phyloP scores from a whole-genome alignment of 441 rosid genomes.

The Populus trichocarpa region DNA sequence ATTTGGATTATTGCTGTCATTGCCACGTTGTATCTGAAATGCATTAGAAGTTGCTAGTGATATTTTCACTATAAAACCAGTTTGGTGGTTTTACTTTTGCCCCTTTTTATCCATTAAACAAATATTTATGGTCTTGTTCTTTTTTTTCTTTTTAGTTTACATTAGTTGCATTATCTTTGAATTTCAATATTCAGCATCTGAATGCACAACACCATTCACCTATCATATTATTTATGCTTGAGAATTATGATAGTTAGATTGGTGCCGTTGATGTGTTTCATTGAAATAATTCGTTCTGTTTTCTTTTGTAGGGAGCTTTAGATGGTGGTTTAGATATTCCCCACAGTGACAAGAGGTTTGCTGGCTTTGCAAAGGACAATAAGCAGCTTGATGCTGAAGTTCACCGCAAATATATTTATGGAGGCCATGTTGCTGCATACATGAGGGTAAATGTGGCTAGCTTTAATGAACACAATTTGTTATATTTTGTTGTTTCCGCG shows the following conservation, averaged over 20 bases:
- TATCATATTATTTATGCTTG: background rate
- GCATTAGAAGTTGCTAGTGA: background rate
- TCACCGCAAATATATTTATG: constrained; percentile 75
- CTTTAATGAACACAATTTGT: background rate
- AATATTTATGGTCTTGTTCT: background rate
- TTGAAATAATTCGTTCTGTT: background rate
- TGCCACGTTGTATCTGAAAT: background rate
- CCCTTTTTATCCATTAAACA: background rate
- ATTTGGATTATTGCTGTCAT: background rate
- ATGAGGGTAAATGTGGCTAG: constrained; percentile 45
- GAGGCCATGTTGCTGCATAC: constrained; percentile 83
- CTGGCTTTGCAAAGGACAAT: constrained; percentile 71
- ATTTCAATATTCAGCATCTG: background rate
- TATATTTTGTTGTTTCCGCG: background rate
- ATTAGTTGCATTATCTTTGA: background rate
- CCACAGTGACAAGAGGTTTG: constrained; percentile 92
- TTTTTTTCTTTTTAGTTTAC: background rate
- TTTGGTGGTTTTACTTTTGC: background rate
- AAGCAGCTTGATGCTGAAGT: constrained; percentile 80
- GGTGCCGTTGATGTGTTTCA: background rate
- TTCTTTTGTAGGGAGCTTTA: constrained; percentile 62
- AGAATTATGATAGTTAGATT: background rate
- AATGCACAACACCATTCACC: background rate
- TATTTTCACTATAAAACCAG: background rate
- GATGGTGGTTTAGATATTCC: constrained; percentile 95